These are phyloP conservation scores for Blastobotrys petasosporus DNA, from an alignment of 1,139 yeast genomes.

Conservation along the genomic window DNA sequence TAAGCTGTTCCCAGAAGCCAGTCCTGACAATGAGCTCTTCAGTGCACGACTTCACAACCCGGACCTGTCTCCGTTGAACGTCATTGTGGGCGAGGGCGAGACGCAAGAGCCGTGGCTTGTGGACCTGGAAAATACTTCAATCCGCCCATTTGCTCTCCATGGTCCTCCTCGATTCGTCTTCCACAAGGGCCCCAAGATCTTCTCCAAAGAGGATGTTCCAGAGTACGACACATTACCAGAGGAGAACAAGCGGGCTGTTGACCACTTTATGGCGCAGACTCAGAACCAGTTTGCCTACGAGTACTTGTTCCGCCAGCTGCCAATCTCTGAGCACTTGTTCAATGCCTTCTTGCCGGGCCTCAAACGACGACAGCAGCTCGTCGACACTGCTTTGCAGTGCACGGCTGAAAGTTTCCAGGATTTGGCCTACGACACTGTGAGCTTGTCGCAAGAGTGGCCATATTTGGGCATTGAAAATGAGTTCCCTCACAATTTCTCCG, in stretches of 20 bases:
- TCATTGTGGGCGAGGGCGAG: conserved; percentile 43
- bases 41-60: conserved; percentile 73
- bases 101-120: conserved; percentile 44
- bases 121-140: conserved; percentile 75
- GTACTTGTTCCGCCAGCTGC: conserved; percentile 51
- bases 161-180: conserved; percentile 77
- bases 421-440: conserved; percentile 69
- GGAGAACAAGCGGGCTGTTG: conserved; percentile 69
- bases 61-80: conserved; percentile 88
- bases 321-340: conserved; percentile 44
- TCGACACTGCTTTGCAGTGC: conserved; percentile 51
- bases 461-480: conserved; percentile 28
- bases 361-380: conserved; percentile 36
- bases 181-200: conserved; percentile 83
- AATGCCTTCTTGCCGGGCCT: conserved; percentile 46
- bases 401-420: conserved; percentile 60
- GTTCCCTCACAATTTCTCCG: conserved; percentile 58
- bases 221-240: conserved; percentile 62
- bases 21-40: conserved; percentile 40
- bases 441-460: conserved; percentile 56
- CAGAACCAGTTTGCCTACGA: conserved; percentile 92
- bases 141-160: conserved; percentile 75
- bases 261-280: conserved; percentile 80
- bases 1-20: conserved; percentile 36
- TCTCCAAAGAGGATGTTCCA: conserved; percentile 68